Evolutionary conservation across 169 alveolate genomes (phyloP).

Genomic region (Plasmodium relictum): DNA sequence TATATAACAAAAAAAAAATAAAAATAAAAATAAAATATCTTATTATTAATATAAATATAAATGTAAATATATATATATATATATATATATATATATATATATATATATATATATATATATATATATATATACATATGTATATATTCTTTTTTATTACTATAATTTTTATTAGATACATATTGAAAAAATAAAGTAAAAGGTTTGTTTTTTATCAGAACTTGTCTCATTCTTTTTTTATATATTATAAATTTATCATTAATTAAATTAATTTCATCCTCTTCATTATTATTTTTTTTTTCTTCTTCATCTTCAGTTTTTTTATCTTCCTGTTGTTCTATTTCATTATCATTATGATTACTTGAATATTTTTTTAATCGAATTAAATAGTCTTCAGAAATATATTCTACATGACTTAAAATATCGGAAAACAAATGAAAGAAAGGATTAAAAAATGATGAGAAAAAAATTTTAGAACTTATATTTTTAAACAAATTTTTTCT

Average conservation of each 20-base stretch:
- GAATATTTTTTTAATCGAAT: neutral
- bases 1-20: neutral
- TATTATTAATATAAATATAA: neutral
- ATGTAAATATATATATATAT: neutral
- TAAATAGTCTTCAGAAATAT: neutral
- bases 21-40: neutral
- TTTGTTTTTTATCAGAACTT: constrained; percentile 31
- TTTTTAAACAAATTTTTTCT: constrained; percentile 28
- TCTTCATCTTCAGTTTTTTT: neutral
- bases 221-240: constrained; percentile 44
- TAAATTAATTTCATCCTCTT: neutral
- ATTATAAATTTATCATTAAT: constrained; percentile 13
- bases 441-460: constrained; percentile 75
- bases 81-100: neutral
- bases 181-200: constrained; percentile 74
- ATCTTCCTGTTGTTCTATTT: neutral
- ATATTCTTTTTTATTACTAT: constrained; percentile 16
- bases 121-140: neutral
- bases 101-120: neutral
- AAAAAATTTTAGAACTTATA: constrained; percentile 49
- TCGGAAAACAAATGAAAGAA: constrained; percentile 49
- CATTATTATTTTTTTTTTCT: neutral
- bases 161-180: constrained; percentile 32
- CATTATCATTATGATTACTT: neutral
- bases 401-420: constrained; percentile 26